Conservation (phyloP, 75 land plant species). For the Azolla pinnata region DNA sequence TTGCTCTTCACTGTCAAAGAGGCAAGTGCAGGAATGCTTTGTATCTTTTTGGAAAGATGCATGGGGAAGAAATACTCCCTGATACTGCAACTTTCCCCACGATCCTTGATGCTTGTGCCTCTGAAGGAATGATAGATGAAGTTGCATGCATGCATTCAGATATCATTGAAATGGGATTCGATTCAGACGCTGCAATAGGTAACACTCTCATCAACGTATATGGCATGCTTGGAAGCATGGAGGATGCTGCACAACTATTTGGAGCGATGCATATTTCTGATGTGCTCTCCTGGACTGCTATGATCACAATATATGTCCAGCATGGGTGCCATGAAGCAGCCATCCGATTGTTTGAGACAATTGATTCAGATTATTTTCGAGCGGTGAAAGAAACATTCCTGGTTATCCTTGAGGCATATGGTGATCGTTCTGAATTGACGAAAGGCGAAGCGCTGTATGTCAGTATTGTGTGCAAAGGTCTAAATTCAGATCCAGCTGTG, state of each 20-base stretch:
- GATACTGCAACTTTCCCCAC: slow-evolving; percentile 6
- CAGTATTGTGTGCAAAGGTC: neutral
- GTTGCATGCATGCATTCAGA: neutral
- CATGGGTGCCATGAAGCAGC: slow-evolving; percentile 7
- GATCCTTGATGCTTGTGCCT: neutral
- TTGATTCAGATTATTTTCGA: neutral
- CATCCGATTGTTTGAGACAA: neutral
- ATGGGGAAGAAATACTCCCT: slow-evolving; percentile 12
- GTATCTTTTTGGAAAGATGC: slow-evolving; percentile 13
- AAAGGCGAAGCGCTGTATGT: neutral
- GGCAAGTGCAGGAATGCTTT: slow-evolving; percentile 10
- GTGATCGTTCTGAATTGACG: neutral
- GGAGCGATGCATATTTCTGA: neutral
- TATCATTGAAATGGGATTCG: slow-evolving; percentile 2
- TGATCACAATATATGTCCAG: slow-evolving; percentile 25
- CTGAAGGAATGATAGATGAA: neutral
- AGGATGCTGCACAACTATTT: slow-evolving; percentile 19
- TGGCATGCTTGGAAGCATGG: slow-evolving; percentile 15
- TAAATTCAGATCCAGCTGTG: slow-evolving; percentile 1
- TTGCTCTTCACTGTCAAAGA: slow-evolving; percentile 11
- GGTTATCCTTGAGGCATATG: slow-evolving; percentile 5
- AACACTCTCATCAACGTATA: slow-evolving; percentile 20
- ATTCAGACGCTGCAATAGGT: slow-evolving; percentile 3
- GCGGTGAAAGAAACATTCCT: neutral
- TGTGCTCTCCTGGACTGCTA: slow-evolving; percentile 25